Evolutionary conservation across 176 grass and related monocot genomes (phyloP).

Genomic region (Juncus effusus): DNA sequence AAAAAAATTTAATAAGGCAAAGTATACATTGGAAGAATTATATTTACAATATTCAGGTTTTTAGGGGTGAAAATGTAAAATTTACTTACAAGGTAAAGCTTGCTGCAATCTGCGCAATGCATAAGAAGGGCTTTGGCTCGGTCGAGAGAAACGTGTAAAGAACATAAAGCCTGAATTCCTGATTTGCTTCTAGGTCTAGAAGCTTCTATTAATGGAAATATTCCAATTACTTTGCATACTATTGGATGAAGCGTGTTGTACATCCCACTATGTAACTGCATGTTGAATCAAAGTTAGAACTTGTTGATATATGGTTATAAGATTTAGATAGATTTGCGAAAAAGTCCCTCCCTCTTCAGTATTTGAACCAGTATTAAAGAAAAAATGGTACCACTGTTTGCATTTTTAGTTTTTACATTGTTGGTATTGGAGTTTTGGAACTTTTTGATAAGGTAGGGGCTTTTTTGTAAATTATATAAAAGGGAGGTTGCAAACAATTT

Average conservation of each 20-base stretch:
- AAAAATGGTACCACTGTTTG: too few relatives aligned
- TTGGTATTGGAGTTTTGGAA: too few relatives aligned
- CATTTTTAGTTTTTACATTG: too few relatives aligned
- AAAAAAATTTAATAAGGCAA: conserved; percentile 27
- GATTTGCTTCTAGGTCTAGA: conserved; percentile 94
- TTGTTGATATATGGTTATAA: too few relatives aligned
- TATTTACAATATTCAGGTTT: neutral
- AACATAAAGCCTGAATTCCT: conserved; percentile 86
- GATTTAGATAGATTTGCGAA: neutral
- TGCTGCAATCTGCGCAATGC: conserved; percentile 89
- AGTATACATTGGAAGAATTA: conserved; percentile 1
- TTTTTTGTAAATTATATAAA: too few relatives aligned
- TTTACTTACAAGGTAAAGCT: conserved; percentile 75
- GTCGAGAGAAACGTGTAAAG: conserved; percentile 85
- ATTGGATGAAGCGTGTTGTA: conserved; percentile 55
- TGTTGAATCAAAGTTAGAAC: conserved; percentile 22
- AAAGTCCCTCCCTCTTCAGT: neutral
- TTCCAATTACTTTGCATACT: conserved; percentile 66
- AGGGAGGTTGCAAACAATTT: too few relatives aligned
- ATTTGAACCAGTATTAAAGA: too few relatives aligned
- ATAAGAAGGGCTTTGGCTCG: conserved; percentile 83
- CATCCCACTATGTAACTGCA: conserved; percentile 80
- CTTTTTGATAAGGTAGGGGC: too few relatives aligned
- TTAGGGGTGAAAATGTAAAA: conserved; percentile 1
- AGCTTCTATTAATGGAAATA: conserved; percentile 92